A percentile compares a stretch with the other conserved stretches of the same genome.
Conservation (phyloP, 2,329 filamentous ascomycete species). For the Diaporthe sp. region DNA sequence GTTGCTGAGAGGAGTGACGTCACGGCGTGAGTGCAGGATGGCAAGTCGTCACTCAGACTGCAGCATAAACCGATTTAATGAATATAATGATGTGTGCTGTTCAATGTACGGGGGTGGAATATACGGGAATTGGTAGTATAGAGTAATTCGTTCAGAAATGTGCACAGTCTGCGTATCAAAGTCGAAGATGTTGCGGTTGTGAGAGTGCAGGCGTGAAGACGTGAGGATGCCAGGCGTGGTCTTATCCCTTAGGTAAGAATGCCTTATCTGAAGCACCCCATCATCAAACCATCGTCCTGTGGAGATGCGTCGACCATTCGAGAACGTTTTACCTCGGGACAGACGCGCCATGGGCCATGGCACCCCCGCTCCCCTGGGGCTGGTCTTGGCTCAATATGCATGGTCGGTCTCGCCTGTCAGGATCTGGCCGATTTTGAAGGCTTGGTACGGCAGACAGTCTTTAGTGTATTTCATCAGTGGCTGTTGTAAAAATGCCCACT, state of each 20-base stretch:
- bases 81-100: neutral
- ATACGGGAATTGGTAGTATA: neutral
- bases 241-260: conserved; percentile 15
- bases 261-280: conserved; percentile 18
- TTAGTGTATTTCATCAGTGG: neutral
- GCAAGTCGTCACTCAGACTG: neutral
- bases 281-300: neutral
- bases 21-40: neutral
- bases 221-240: neutral
- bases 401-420: neutral
- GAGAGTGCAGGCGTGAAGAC: too few species aligned
- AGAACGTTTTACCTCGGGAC: conserved; percentile 1
- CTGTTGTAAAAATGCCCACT: neutral
- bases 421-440: neutral
- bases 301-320: neutral
- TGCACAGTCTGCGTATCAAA: neutral
- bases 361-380: neutral
- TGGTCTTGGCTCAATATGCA: neutral
- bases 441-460: neutral
- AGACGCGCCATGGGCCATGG: neutral
- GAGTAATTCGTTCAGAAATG: neutral
- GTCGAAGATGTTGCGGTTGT: neutral
- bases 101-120: neutral
- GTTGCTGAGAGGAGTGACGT: conserved; percentile 2
- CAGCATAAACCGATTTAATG: neutral